A percentile compares a stretch with the other conserved stretches of the same genome.
These are phyloP conservation scores for Epichloe glyceriae DNA, from an alignment of 2,329 filamentous ascomycete species.

Conservation along the genomic window DNA sequence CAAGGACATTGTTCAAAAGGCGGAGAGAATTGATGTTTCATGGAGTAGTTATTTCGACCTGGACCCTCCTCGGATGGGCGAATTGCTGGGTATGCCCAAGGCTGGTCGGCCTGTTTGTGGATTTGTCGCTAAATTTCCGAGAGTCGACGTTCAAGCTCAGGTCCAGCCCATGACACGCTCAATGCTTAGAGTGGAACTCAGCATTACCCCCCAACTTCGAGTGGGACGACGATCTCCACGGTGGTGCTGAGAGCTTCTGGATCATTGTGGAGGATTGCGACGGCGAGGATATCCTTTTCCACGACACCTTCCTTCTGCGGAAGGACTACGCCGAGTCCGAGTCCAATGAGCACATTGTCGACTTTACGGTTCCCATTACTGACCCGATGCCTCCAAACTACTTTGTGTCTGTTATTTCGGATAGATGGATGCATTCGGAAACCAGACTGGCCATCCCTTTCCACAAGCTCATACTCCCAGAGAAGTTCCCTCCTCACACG, in stretches of 20 bases:
- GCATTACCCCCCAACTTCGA: conserved; percentile 90
- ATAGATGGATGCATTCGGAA: conserved; percentile 97
- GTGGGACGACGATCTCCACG: conserved; percentile 87
- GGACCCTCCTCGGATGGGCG: conserved; percentile 91
- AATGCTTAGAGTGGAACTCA: conserved; percentile 79
- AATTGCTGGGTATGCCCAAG: conserved; percentile 81
- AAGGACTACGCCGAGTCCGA: conserved; percentile 79
- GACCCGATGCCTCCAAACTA: conserved; percentile 99
- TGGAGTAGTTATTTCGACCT: conserved; percentile 94
- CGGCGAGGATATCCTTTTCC: conserved; percentile 87
- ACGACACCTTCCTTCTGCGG: conserved; percentile 85
- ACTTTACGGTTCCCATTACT: conserved; percentile 91
- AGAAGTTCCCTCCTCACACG: conserved; percentile 91
- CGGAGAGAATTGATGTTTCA: conserved; percentile 85
- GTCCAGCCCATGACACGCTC: conserved; percentile 91
- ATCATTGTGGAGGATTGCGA: conserved; percentile 95
- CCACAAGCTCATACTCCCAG: conserved; percentile 84
- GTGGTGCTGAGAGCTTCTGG: conserved; percentile 86
- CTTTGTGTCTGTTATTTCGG: conserved; percentile 88
- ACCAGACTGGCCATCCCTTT: conserved; percentile 89
- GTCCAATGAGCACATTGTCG: conserved; percentile 84
- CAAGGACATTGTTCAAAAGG: conserved; percentile 77
- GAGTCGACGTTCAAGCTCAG: conserved; percentile 83
- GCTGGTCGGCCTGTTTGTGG: conserved; percentile 75
- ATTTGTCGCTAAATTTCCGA: conserved; percentile 82